Conservation (phyloP, 140 eudicot species). For the Anethum foeniculum region DNA sequence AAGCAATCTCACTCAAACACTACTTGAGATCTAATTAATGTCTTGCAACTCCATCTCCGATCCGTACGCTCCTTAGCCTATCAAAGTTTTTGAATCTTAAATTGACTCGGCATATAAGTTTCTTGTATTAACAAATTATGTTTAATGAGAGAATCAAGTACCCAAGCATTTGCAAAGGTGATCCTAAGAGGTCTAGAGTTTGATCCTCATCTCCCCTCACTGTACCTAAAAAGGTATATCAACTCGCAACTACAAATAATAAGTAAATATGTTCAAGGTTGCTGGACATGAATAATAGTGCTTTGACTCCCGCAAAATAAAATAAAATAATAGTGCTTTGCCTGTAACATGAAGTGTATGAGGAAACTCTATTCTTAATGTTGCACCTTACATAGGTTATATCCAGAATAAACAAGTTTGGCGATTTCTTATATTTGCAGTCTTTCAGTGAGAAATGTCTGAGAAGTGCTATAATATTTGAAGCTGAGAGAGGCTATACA, state of each 20-base stretch:
- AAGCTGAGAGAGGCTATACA: slow-evolving; percentile 46
- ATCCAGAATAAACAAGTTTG: slow-evolving; percentile 6
- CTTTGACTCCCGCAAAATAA: not conserved
- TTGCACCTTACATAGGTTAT: not conserved
- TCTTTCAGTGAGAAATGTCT: slow-evolving; percentile 61
- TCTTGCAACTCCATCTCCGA: not conserved
- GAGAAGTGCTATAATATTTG: slow-evolving; percentile 41
- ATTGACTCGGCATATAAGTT: too few species aligned
- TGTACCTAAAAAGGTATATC: not conserved
- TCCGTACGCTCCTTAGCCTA: not conserved
- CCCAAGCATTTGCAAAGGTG: too few species aligned
- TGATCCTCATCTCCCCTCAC: too few species aligned
- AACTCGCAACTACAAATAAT: not conserved
- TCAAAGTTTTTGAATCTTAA: not conserved
- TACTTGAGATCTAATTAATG: not conserved
- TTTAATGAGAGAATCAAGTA: not conserved
- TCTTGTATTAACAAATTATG: not conserved
- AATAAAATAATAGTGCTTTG: not conserved
- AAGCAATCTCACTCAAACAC: not conserved
- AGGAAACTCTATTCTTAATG: not conserved
- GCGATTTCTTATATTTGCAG: slow-evolving; percentile 27
- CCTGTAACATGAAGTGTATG: not conserved
- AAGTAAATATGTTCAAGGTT: not conserved
- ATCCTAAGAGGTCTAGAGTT: too few species aligned
- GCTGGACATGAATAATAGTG: not conserved